Percentiles rank a stretch among this genome's conserved stretches.
Conservation (phyloP, 768 basidiomycete genomes). For the Tricholoma sp. region DNA sequence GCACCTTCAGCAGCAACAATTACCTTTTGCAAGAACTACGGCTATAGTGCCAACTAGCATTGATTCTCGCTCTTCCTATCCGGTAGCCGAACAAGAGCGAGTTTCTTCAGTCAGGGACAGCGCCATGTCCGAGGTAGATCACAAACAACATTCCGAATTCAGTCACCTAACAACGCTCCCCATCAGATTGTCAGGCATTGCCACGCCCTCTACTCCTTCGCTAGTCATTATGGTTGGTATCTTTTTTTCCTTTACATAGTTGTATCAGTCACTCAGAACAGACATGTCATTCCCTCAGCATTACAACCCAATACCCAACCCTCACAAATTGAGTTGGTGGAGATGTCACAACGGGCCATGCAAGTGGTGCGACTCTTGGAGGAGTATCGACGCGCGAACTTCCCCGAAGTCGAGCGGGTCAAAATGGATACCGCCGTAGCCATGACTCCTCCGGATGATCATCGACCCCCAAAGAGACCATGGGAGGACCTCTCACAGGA, state of each 20-base stretch:
- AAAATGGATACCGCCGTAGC: slow-evolving; percentile 25
- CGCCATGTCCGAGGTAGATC: slow-evolving; percentile 39
- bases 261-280: slow-evolving; percentile 1
- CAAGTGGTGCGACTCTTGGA: slow-evolving; percentile 67
- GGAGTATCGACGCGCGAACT: slow-evolving; percentile 43
- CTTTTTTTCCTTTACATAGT: slow-evolving; percentile 1
- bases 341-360: slow-evolving; percentile 65
- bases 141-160: not conserved
- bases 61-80: slow-evolving; percentile 34
- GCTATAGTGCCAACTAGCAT: slow-evolving; percentile 37
- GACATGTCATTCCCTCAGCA: slow-evolving; percentile 23
- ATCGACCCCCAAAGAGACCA: slow-evolving; percentile 67
- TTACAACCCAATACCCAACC: slow-evolving; percentile 53
- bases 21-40: slow-evolving; percentile 34
- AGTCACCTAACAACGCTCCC: slow-evolving; percentile 9
- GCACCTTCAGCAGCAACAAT: slow-evolving; percentile 21
- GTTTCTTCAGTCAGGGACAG: slow-evolving; percentile 29
- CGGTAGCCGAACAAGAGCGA: slow-evolving; percentile 31
- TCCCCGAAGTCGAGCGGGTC: slow-evolving; percentile 30
- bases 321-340: slow-evolving; percentile 47
- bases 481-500: slow-evolving; percentile 71
- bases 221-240: slow-evolving; percentile 57
- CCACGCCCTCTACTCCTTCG: slow-evolving; percentile 54
- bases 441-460: slow-evolving; percentile 38
- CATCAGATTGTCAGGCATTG: slow-evolving; percentile 61